Evolutionary conservation across 208 protist genomes (phyloP).

Genomic region (Zelonia costaricensis): DNA sequence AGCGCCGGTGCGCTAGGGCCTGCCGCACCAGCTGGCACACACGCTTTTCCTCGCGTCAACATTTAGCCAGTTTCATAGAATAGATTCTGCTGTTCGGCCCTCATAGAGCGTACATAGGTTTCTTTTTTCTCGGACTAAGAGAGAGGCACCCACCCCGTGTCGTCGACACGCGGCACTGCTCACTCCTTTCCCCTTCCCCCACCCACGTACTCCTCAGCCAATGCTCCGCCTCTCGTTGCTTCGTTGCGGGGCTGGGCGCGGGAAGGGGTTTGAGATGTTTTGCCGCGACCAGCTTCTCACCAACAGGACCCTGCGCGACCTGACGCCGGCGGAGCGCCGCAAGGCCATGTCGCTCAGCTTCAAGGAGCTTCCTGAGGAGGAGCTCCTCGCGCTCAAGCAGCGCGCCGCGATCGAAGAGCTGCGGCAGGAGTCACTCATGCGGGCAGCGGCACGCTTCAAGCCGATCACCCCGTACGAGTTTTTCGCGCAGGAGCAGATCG

Average conservation of each 20-base stretch:
- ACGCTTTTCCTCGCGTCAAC: no score
- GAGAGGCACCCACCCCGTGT: no score
- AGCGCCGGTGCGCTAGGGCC: no score
- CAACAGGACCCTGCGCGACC: constrained; percentile 39
- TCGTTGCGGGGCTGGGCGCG: constrained; percentile 16
- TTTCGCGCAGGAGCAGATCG: constrained; percentile 58
- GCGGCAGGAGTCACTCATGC: constrained; percentile 18
- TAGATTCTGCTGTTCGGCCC: no score
- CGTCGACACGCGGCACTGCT: no score
- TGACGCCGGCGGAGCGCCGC: constrained; percentile 37
- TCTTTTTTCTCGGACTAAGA: no score
- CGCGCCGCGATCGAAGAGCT: constrained; percentile 30
- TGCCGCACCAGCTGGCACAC: no score
- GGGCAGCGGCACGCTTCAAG: constrained; percentile 15
- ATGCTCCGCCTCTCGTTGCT: constrained; percentile 34
- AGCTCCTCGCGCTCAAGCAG: constrained; percentile 33
- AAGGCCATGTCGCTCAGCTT: constrained; percentile 48
- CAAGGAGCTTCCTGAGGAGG: constrained; percentile 32
- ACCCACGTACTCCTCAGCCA: no score
- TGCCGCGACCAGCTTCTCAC: constrained; percentile 47
- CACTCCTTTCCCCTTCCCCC: no score
- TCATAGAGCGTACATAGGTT: no score
- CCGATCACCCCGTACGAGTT: constrained; percentile 53
- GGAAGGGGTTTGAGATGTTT: constrained; percentile 55
- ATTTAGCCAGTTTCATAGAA: no score